phyloP scores from a whole-genome alignment of 2,329 filamentous ascomycete genomes.

The Cladosporium sp. region DNA sequence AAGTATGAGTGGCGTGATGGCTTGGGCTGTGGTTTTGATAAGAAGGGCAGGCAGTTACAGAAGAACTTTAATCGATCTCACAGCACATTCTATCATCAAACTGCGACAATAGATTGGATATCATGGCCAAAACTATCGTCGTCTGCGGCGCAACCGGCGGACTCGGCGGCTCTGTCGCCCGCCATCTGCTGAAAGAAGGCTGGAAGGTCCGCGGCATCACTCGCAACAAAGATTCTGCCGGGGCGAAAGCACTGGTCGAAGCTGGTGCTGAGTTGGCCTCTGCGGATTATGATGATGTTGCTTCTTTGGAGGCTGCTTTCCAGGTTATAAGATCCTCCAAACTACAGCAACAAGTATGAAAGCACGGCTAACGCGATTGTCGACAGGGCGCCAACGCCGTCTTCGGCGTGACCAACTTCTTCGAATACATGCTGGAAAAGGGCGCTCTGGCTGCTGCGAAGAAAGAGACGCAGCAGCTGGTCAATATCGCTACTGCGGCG shows the following conservation, averaged over 20 bases:
- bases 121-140: slow-evolving; percentile 24
- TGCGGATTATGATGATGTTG: slow-evolving; percentile 27
- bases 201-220: slow-evolving; percentile 34
- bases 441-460: slow-evolving; percentile 22
- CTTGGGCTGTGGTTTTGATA: neutral
- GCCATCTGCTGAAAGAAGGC: slow-evolving; percentile 27
- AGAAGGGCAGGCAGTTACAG: neutral
- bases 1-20: neutral
- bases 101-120: neutral
- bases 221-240: slow-evolving; percentile 29
- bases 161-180: slow-evolving; percentile 31
- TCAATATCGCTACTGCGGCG: slow-evolving; percentile 27
- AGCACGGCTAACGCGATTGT: neutral
- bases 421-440: slow-evolving; percentile 23
- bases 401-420: slow-evolving; percentile 29
- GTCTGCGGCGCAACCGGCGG: slow-evolving; percentile 23
- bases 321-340: neutral
- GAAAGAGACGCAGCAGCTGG: slow-evolving; percentile 24
- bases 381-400: slow-evolving; percentile 25
- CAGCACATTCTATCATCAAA: neutral
- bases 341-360: neutral
- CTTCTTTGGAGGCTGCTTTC: slow-evolving; percentile 26
- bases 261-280: slow-evolving; percentile 27
- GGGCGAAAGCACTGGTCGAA: slow-evolving; percentile 27
- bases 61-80: neutral